Evolutionary conservation across 805 yeast species (phyloP).

Genomic region (Komagataella pseudopastoris): DNA sequence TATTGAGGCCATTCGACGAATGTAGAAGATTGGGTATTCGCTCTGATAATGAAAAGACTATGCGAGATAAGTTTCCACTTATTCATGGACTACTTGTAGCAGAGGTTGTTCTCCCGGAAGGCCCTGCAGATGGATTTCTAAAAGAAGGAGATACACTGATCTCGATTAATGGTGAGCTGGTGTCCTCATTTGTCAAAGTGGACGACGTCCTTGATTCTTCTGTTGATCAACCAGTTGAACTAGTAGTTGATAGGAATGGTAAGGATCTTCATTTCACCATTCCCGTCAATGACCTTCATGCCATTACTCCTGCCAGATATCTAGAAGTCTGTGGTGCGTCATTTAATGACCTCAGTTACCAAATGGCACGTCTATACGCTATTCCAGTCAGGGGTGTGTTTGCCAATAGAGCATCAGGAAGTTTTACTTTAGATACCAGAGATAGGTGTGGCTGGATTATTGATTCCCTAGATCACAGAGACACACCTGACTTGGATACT

Average conservation of each 20-base stretch:
- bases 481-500: slow-evolving; percentile 60
- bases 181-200: slow-evolving; percentile 64
- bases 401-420: slow-evolving; percentile 63
- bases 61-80: slow-evolving; percentile 58
- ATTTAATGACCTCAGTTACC: slow-evolving; percentile 77
- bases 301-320: slow-evolving; percentile 70
- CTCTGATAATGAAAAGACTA: slow-evolving; percentile 53
- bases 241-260: slow-evolving; percentile 69
- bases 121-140: slow-evolving; percentile 64
- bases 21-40: slow-evolving; percentile 80
- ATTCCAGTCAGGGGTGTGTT: slow-evolving; percentile 80
- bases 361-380: slow-evolving; percentile 74
- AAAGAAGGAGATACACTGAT: slow-evolving; percentile 81
- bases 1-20: slow-evolving; percentile 76
- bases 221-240: slow-evolving; percentile 43
- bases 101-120: slow-evolving; percentile 67
- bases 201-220: slow-evolving; percentile 69
- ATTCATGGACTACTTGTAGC: slow-evolving; percentile 77
- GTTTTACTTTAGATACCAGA: slow-evolving; percentile 45
- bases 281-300: slow-evolving; percentile 61
- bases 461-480: slow-evolving; percentile 62
- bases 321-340: slow-evolving; percentile 80
- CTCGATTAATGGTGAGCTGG: slow-evolving; percentile 49
- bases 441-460: slow-evolving; percentile 71
- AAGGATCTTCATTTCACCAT: slow-evolving; percentile 34